Evolutionary conservation across 1,284 basidiomycete genomes (phyloP), one percentile per base, ranked within the genome.

Genomic region (Termitomyces sp.): DNA sequence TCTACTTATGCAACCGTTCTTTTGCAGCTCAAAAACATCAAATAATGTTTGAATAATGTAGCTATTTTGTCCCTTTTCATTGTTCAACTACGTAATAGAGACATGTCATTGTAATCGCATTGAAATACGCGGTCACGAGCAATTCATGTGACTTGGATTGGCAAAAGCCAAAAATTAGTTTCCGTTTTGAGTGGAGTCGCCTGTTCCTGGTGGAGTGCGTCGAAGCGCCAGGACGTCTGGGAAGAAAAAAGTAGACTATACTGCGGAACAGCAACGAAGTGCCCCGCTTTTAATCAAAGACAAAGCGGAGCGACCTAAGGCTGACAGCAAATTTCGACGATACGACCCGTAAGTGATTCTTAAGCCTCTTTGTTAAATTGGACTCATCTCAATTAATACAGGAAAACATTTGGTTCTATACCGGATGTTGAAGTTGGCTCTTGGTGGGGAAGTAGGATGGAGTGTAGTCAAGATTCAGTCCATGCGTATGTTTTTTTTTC

Each of bases 391-490:
- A 18, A 24, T 35, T 1, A 9, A 37, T 46, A 8, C 5, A 78
- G 75, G n/a, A 77, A 77, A 64, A 73, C 66, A 9, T 88, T 78
- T 66, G 86, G 86, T 0, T 57, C 71, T 34, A 91, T 91, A 55
- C 87, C 87, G n/a, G 86, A 77, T 7, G 66, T 91, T 21, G 71
- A 75, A n/a, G 79, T 90, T 28, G 88, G 88, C 1, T 83, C 86
- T 14, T 90, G 88, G 86, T 91, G 89, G 89, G 77, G 81, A 56
- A 79, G 75, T 31, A 79, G 88, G 49, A 66, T 80, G 60, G 84
- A 76, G 30, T 91, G 88, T 61, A 88, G 85, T 50, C 68, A 65
- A 0, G 88, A 88, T 64, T 75, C 88, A 9, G 71, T 91, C 52
- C 88, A 91, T 58, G 88, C 88, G 84, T 88, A 65, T 61, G 85